Evolutionary conservation across 2,329 filamentous ascomycete genomes (phyloP), one percentile per base, ranked within the genome.

Genomic region (Epichloe gansuensis): DNA sequence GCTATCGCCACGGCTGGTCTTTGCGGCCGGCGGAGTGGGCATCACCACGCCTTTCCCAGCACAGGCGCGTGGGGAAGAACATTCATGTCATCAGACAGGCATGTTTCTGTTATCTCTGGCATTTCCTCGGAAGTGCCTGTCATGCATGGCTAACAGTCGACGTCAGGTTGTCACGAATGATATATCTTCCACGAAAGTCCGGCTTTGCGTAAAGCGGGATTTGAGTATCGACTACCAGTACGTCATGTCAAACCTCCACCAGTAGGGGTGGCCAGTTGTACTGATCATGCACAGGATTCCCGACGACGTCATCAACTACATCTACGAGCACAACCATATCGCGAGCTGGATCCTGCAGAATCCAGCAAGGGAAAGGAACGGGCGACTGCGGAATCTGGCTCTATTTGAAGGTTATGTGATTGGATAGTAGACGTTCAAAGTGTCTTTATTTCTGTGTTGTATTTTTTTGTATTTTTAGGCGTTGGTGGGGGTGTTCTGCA

Each of bases 161-260:
- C 28, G 21, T 39, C 37, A 54, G 59, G 64, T 68, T 37, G 79
- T 95, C 50, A 91, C 95, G 59, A 91, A 91, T 66, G 86, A 94
- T 62, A 84, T 93, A n/a, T n/a, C n/a, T 53, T 89, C 85, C 57
- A 84, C 81, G 12, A 83, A 95, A 72, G 91, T 95, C 55, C 81
- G 91, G 43, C 73, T 94, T 88, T 94, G 64, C 67, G n/a, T 91
- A 37, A 81, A 86, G 62, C 78, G 86, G 62, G 82, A 89, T 58
- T 86, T 93, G 83, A 90, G 85, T 60, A 86, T 94, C 48, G 81
- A 86, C 57, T 91, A 91, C 63, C 61, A 68, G 65, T 68, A 53
- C 52, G 65, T 60, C 12, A 15, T 12, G 11, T 23, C n/a, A 5
- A 35, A 41, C 11, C 21, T 42, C 13, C 15, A 25, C 17, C 38